Evolutionary conservation across 306 rosid species (phyloP).

Genomic region (Prunus persica): Prunus_persica_NCBIv2 NC_034009.1:30514001-30514500

Average conservation of each 20-base stretch:
- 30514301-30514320: conserved; percentile 54
- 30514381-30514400: conserved; percentile 47
- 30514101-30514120: not conserved
- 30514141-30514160: conserved; percentile 14
- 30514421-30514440: conserved; percentile 52
- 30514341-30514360: conserved; percentile 47
- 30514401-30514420: conserved; percentile 41
- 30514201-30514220: conserved; percentile 10
- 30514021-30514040: conserved; percentile 47
- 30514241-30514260: no score
- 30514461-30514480: conserved; percentile 38
- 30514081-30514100: conserved; percentile 4
- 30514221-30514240: not conserved
- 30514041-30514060: not conserved
- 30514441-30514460: conserved; percentile 44
- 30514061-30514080: not conserved
- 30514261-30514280: conserved; percentile 3
- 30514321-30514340: conserved; percentile 41
- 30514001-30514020: conserved; percentile 24
- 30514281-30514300: conserved; percentile 61
- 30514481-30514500: not conserved
- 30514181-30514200: conserved; percentile 54
- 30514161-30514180: conserved; percentile 18
- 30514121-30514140: not conserved
- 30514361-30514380: conserved; percentile 62